A percentile compares a stretch with the other conserved stretches of the same genome.
phyloP scores from a whole-genome alignment of 345 rosid genomes.

The Atalantia buxifolia region DNA sequence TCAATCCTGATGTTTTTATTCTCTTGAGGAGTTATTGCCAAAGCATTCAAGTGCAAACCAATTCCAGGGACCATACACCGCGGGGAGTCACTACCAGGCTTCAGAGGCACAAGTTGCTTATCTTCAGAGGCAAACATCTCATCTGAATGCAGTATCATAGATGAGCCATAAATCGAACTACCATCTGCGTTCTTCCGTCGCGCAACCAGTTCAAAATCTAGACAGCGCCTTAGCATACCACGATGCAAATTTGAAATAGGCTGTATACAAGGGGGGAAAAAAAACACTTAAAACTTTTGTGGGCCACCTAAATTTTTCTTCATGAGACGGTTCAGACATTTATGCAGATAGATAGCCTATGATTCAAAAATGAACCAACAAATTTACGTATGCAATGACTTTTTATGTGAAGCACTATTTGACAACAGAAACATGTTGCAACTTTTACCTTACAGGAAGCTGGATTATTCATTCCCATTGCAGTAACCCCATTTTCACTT shows the following conservation, averaged over 20 bases:
- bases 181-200: constrained; percentile 42
- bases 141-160: constrained; percentile 22
- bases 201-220: constrained; percentile 75
- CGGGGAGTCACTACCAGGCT: constrained; percentile 45
- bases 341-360: background rate
- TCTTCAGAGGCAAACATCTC: constrained; percentile 24
- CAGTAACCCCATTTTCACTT: constrained; percentile 25
- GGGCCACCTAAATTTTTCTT: background rate
- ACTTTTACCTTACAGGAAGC: constrained; percentile 24
- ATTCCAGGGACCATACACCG: constrained; percentile 72
- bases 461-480: constrained; percentile 14
- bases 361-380: background rate
- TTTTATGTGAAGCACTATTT: background rate
- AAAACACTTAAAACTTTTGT: constrained; percentile 1
- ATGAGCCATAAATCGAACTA: constrained; percentile 30
- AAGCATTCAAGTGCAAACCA: constrained; percentile 89
- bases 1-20: constrained; percentile 38
- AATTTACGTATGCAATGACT: background rate
- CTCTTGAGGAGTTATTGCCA: constrained; percentile 54
- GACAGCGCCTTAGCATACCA: constrained; percentile 90
- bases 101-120: constrained; percentile 35
- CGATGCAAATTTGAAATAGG: constrained; percentile 56
- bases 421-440: constrained; percentile 1
- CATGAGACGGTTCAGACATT: background rate
- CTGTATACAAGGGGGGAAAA: constrained; percentile 35